Percentiles rank a stretch among this genome's conserved stretches.
Conservation (phyloP, 441 rosid species). For the Erodium trifolium region DNA sequence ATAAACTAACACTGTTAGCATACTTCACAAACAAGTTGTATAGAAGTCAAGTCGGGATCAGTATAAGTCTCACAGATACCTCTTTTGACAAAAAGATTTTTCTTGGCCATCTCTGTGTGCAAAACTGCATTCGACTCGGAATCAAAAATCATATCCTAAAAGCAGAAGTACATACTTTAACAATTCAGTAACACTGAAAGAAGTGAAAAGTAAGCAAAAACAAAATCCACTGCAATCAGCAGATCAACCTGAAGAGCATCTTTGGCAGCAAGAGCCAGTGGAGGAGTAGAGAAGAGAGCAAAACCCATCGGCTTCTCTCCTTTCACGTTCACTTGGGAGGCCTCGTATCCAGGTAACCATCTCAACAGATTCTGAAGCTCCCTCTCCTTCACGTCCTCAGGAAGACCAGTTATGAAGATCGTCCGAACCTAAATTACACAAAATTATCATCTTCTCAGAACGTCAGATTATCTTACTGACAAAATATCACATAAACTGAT, state of each 20-base stretch:
- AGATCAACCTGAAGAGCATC: slow-evolving; percentile 71
- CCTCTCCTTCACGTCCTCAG: slow-evolving; percentile 93
- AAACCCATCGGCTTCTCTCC: slow-evolving; percentile 99
- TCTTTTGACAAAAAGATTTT: slow-evolving; percentile 92
- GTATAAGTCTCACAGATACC: slow-evolving; percentile 33
- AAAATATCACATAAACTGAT: no score
- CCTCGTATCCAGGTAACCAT: slow-evolving; percentile 97
- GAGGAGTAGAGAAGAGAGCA: slow-evolving; percentile 81
- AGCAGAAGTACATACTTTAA: slow-evolving; percentile 5
- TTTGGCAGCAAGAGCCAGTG: slow-evolving; percentile 74
- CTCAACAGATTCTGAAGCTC: slow-evolving; percentile 80
- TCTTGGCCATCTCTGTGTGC: slow-evolving; percentile 99
- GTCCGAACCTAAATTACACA: slow-evolving; percentile 62
- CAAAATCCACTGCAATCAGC: neutral
- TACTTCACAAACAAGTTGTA: neutral
- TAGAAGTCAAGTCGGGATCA: neutral
- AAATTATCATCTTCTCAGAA: neutral
- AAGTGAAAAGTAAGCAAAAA: neutral
- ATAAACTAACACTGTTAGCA: slow-evolving; percentile 4
- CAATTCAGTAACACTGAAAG: neutral
- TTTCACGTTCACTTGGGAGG: slow-evolving; percentile 86
- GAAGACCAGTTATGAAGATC: slow-evolving; percentile 82
- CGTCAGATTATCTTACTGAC: no score
- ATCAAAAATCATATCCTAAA: slow-evolving; percentile 81
- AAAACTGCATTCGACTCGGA: slow-evolving; percentile 65